Percentiles rank a stretch among this genome's conserved stretches.
These are phyloP conservation scores for Lentinula lateritia DNA, from an alignment of 768 basidiomycete species.

Conservation along the genomic window DNA sequence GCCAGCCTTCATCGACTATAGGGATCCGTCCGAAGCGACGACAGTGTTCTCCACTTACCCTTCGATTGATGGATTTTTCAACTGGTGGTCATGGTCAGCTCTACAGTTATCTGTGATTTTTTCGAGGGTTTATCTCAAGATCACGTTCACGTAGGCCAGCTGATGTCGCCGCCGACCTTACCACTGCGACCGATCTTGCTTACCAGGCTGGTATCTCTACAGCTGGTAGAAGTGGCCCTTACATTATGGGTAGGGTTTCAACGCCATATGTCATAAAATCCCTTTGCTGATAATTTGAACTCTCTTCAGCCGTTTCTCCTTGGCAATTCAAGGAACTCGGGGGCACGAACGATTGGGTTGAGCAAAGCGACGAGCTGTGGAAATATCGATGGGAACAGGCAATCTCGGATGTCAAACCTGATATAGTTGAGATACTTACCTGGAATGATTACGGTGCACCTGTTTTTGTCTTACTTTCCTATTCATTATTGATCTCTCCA, in stretches of 20 bases:
- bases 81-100: slow-evolving; percentile 26
- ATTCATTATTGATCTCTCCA: slow-evolving; percentile 15
- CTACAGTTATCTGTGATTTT: background rate
- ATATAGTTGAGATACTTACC: slow-evolving; percentile 20
- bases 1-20: slow-evolving; percentile 23
- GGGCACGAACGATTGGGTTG: slow-evolving; percentile 17
- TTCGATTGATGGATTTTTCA: slow-evolving; percentile 26
- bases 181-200: slow-evolving; percentile 22
- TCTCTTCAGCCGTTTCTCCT: slow-evolving; percentile 18
- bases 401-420: slow-evolving; percentile 17
- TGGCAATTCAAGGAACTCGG: slow-evolving; percentile 21
- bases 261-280: no score
- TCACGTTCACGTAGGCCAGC: slow-evolving; percentile 10
- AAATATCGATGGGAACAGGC: slow-evolving; percentile 22
- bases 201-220: slow-evolving; percentile 14
- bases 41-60: slow-evolving; percentile 18
- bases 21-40: slow-evolving; percentile 16
- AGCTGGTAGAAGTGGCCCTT: slow-evolving; percentile 16
- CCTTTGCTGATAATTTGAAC: background rate
- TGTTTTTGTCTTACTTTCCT: slow-evolving; percentile 14
- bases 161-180: slow-evolving; percentile 15
- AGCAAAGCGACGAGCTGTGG: slow-evolving; percentile 19
- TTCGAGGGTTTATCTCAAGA: background rate
- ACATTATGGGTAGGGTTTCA: slow-evolving; percentile 20
- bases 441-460: slow-evolving; percentile 18